Conservation (phyloP, 1,139 yeast species). For the Lodderomyces elongisporus region DNA sequence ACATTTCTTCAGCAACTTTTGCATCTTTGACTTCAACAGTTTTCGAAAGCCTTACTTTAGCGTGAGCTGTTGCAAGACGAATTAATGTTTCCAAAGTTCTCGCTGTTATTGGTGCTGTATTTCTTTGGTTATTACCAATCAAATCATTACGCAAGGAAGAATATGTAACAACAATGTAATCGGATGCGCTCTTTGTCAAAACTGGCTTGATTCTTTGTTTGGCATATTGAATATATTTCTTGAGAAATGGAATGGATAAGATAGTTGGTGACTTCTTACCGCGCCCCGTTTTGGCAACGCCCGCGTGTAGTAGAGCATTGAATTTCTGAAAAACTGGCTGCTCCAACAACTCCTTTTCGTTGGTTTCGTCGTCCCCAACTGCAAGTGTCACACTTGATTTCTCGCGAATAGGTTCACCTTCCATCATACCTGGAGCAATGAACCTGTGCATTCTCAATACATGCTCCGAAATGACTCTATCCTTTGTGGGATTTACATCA, state of each 20-base stretch:
- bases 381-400: conserved; percentile 64
- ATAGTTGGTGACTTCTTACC: conserved; percentile 53
- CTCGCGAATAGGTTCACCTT: conserved; percentile 94
- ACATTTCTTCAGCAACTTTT: conserved; percentile 74
- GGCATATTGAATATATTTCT: conserved; percentile 91
- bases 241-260: conserved; percentile 77
- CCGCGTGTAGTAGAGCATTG: conserved; percentile 79
- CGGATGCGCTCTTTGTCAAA: conserved; percentile 73
- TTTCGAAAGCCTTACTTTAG: conserved; percentile 81
- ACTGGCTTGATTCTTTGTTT: conserved; percentile 84
- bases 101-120: conserved; percentile 95
- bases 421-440: conserved; percentile 81
- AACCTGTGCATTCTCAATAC: conserved; percentile 92
- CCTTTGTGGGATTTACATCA: conserved; percentile 81
- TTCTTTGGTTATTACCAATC: conserved; percentile 63
- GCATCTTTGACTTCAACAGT: conserved; percentile 78
- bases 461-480: conserved; percentile 87
- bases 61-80: conserved; percentile 95
- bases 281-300: conserved; percentile 45
- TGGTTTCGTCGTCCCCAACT: conserved; percentile 65
- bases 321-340: conserved; percentile 75
- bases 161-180: conserved; percentile 74
- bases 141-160: conserved; percentile 81
- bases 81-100: conserved; percentile 95
- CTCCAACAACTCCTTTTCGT: conserved; percentile 44